Evolutionary conservation across 2,329 filamentous ascomycete genomes (phyloP).

Genomic region (Calycina marina): DNA sequence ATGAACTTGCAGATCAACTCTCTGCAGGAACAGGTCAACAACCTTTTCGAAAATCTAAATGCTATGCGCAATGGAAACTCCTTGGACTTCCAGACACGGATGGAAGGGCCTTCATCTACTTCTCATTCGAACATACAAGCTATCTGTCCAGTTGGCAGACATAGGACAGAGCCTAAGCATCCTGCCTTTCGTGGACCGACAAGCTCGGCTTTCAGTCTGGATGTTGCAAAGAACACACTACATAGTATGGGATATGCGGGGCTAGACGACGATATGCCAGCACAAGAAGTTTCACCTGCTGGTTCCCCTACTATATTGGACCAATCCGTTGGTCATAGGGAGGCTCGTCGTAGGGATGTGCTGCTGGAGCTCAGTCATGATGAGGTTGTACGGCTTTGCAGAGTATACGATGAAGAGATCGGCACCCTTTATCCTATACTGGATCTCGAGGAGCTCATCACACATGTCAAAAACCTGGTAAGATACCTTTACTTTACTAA

Average conservation of each 20-base stretch:
- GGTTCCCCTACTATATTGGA: constrained; percentile 17
- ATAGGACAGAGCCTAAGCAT: constrained; percentile 19
- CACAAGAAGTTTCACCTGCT: constrained; percentile 35
- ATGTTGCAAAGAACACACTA: constrained; percentile 74
- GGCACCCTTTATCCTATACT: constrained; percentile 85
- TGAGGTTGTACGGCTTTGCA: constrained; percentile 66
- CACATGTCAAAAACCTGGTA: constrained; percentile 49
- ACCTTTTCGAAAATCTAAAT: constrained; percentile 58
- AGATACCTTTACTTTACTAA: no score
- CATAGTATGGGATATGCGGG: constrained; percentile 78
- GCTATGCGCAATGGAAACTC: constrained; percentile 21
- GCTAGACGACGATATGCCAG: constrained; percentile 43
- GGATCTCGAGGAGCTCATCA: constrained; percentile 55
- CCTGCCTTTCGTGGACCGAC: constrained; percentile 72
- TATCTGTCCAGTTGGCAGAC: constrained; percentile 13
- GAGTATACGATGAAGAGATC: constrained; percentile 77
- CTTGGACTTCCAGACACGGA: constrained; percentile 7
- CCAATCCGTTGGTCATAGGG: constrained; percentile 11
- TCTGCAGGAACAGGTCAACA: constrained; percentile 74
- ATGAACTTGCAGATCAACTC: constrained; percentile 61
- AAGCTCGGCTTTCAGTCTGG: constrained; percentile 71
- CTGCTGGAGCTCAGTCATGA: constrained; percentile 66
- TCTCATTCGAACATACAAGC: constrained; percentile 14
- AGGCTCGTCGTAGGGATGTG: constrained; percentile 46
- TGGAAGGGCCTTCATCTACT: constrained; percentile 13